A percentile compares a stretch with the other conserved stretches of the same genome.
phyloP scores from a whole-genome alignment of 148 eudicot species.

The Polygonum maritimum region DNA sequence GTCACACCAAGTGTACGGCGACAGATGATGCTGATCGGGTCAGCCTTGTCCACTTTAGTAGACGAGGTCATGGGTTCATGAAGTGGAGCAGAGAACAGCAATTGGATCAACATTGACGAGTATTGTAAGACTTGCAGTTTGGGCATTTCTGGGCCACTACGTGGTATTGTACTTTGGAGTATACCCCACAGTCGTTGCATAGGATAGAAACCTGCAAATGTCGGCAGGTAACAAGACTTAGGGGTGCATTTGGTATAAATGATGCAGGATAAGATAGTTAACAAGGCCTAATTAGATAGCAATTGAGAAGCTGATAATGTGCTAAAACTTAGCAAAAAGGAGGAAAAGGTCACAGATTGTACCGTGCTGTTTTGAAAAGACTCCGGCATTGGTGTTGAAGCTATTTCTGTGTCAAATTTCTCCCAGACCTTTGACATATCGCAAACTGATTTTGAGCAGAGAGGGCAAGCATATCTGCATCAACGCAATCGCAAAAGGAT shows the following conservation, averaged over 20 bases:
- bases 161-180: conserved; percentile 62
- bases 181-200: conserved; percentile 75
- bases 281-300: not conserved
- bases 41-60: not conserved
- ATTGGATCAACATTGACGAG: conserved; percentile 45
- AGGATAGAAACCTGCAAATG: conserved; percentile 60
- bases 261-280: not conserved
- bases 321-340: not conserved
- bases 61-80: not conserved
- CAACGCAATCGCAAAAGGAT: not conserved
- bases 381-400: conserved; percentile 81
- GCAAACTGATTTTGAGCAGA: conserved; percentile 87
- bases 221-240: not conserved
- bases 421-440: conserved; percentile 95
- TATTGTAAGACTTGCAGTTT: conserved; percentile 74
- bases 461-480: conserved; percentile 79
- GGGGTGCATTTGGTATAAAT: not conserved
- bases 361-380: conserved; percentile 62
- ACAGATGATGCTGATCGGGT: not conserved
- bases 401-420: conserved; percentile 69
- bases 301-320: not conserved
- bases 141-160: conserved; percentile 77
- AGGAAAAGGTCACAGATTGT: conserved; percentile 11
- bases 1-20: not conserved
- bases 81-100: not conserved